Evolutionary conservation across 2,329 filamentous ascomycete genomes (phyloP).

Genomic region (Cercospora zeina): DNA sequence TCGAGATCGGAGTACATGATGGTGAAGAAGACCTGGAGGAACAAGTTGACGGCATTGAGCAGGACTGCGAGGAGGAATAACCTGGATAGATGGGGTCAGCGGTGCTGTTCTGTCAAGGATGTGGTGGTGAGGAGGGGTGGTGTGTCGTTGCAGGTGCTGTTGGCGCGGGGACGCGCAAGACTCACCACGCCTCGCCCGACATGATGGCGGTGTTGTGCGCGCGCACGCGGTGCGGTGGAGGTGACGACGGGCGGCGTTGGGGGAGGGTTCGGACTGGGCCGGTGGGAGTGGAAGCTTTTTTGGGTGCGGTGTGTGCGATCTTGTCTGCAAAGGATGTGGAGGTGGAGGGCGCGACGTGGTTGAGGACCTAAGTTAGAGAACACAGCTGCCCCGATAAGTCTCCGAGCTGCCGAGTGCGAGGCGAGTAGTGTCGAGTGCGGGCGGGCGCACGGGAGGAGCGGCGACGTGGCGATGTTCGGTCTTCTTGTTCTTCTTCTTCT

Average conservation of each 20-base stretch:
- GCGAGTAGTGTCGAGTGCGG: background rate
- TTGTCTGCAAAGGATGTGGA: slow-evolving; percentile 5
- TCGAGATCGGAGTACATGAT: slow-evolving; percentile 99
- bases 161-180: slow-evolving; percentile 9
- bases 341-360: too few species aligned
- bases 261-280: background rate
- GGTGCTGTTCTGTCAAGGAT: slow-evolving; percentile 16
- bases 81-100: slow-evolving; percentile 49
- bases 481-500: too few species aligned
- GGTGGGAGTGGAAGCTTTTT: slow-evolving; percentile 14
- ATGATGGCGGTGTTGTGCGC: slow-evolving; percentile 33
- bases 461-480: background rate
- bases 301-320: slow-evolving; percentile 5
- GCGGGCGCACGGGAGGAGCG: slow-evolving; percentile 13
- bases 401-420: slow-evolving; percentile 12
- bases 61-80: slow-evolving; percentile 95
- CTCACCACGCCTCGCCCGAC: slow-evolving; percentile 45
- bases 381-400: slow-evolving; percentile 20
- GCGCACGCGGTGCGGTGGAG: background rate
- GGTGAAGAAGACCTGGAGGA: slow-evolving; percentile 99
- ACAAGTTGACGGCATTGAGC: slow-evolving; percentile 99
- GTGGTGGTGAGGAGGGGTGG: background rate
- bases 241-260: background rate
- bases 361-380: slow-evolving; percentile 14
- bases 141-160: background rate